These are phyloP conservation scores for Leishmania guyanensis DNA, from an alignment of 208 protist species.

Conservation along the genomic window DNA sequence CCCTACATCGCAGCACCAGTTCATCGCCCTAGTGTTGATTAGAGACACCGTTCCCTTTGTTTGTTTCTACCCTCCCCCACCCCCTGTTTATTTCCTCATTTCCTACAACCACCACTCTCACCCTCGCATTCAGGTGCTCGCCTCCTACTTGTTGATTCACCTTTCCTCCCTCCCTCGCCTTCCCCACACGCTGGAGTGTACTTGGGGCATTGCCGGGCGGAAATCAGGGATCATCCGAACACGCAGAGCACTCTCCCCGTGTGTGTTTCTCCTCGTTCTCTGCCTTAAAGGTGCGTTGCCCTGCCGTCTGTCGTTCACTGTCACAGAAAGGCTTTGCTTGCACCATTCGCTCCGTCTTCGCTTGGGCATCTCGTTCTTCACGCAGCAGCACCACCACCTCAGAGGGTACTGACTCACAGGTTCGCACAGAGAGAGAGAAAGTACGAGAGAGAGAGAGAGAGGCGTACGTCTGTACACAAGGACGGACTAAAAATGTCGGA, in stretches of 20 bases:
- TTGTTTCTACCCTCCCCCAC: no score
- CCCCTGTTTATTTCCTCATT: no score
- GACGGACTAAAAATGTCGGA: conserved; percentile 24
- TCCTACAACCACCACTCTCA: not conserved
- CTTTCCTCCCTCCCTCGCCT: not conserved
- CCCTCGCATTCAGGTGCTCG: not conserved
- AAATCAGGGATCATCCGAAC: not conserved
- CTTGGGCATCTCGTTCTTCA: not conserved
- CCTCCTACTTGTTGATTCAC: not conserved
- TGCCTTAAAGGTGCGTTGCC: no score
- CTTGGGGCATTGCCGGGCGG: not conserved
- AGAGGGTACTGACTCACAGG: not conserved
- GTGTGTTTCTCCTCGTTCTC: no score
- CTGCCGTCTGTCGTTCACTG: no score
- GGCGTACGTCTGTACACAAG: not conserved
- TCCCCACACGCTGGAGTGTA: not conserved
- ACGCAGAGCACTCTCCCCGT: not conserved
- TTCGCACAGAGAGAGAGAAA: not conserved
- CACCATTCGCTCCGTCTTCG: not conserved
- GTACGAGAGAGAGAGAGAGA: not conserved
- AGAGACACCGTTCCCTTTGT: not conserved
- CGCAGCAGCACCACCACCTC: not conserved
- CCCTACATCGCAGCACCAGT: no score
- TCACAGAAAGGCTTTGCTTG: no score
- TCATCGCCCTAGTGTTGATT: no score